Base-by-base conservation (phyloP, 2,329 filamentous ascomycete genomes). In the Stachybotrys elegans region DNA sequence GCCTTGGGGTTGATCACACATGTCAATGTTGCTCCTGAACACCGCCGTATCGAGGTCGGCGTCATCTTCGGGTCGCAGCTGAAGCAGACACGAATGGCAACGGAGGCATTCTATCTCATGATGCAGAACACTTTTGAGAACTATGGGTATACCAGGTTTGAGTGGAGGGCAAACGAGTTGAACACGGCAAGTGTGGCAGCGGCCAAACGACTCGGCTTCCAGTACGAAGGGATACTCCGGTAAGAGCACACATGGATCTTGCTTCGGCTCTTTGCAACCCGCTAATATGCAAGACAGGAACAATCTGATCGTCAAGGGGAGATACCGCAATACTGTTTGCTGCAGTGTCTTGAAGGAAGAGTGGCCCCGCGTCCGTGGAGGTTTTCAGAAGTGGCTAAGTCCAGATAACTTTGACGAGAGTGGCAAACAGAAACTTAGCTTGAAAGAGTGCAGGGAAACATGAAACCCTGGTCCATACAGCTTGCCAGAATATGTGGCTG, bases 81-180 rank as follows among this genome's bases (percentile, higher is more conserved):
- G 14, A 74, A 79, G 54, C 69, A 73, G 13, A 82, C 78, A 0
- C 67, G 68, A 0, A 70, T 67, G 6, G 74, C 78, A 0, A 84
- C 79, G 0, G 81, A 84, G 56, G 69, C 72, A 0, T 68, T 77
- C 48, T 82, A 75, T 47, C 61, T 84, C 2, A 57, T 83, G n/a
- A 67, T 77, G 35, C 63, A 64, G 29, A 66, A 78, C 43, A 70
- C 71, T 0, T 78, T 84, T 50, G 54, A 76, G 4, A 66, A 69
- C 3, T 55, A 83, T 19, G 69, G 73, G 0, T 81, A 78, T 54
- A 58, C 72, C 4, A 66, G 81, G 7, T 71, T 82, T 4, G 80
- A 84, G 57, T 85, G 82, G 81, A 85, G 84, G 53, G 79, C 77
- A 43, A 72, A 84, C 54, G 51, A 67, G 14, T 60, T 79, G 11